Evolutionary conservation across 208 protist species (phyloP), one percentile per base, ranked within the genome.

Genomic region (Angomonas desouzai): DNA sequence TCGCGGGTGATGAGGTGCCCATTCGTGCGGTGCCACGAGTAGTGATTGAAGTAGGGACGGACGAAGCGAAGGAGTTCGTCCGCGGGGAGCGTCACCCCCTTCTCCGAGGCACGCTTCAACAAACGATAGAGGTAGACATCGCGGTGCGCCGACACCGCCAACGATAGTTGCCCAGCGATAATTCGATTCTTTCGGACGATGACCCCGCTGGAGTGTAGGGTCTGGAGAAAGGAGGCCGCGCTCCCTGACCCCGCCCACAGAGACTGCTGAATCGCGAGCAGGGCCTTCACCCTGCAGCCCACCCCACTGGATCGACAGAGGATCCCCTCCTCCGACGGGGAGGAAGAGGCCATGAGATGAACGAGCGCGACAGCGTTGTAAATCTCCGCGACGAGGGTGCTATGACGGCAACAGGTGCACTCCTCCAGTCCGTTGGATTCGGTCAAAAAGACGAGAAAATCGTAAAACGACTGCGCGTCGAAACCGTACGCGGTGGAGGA

Each of bases 171-270:
- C 20, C 10, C 23, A 3, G 10, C n/a, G 6, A 34, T 57, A 3
- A 57, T 7, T 51, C 36, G 38, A 47, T 84, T 75, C 57, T 85
- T 79, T 0, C 65, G 62, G 13, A 68, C 25, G 18, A 81, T 67
- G 7, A 94, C 78, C 29, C 89, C 85, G 45, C 91, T 76, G 49
- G 89, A 82, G 22, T 75, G 68, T 38, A 91, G 68, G 1, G 83
- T 89, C 6, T 83, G 78, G 22, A 92, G 51, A 0, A 82, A 66
- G 10, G 72, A 72, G 1, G 76, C 71, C 1, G 89, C 89, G 49
- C 75, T 73, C 25, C 43, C 40, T 3, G 89, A 92, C 33, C 82
- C 83, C 10, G 30, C 11, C 62, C 79, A 77, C 43, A 83, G 38
- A 2, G 83, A 65, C 62, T 79, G 68, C 34, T 89, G 68, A 7